Evolutionary conservation across 2,329 filamentous ascomycete genomes (phyloP).

Genomic region (Cryphonectria japonica): DNA sequence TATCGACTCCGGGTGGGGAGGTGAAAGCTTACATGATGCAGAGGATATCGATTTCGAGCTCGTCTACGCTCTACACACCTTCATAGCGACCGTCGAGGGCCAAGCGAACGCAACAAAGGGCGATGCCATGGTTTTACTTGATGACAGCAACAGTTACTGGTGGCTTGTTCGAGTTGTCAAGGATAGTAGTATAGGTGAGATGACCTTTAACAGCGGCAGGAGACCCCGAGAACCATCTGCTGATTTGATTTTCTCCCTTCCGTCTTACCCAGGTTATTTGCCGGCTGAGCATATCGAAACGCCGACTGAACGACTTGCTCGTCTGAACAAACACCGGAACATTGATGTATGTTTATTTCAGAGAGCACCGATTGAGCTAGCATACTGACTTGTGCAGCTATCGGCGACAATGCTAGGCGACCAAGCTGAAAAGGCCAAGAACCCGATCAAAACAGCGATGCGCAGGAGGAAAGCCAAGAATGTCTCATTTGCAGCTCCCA

Average conservation of each 20-base stretch:
- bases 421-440: constrained; percentile 76
- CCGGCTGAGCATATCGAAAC: constrained; percentile 99
- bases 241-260: background rate
- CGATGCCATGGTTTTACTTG: constrained; percentile 96
- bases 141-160: constrained; percentile 99
- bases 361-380: constrained; percentile 5
- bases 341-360: constrained; percentile 74
- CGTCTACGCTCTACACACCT: constrained; percentile 96
- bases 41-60: constrained; percentile 99
- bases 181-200: constrained; percentile 84
- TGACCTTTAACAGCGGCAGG: constrained; percentile 30
- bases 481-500: constrained; percentile 82
- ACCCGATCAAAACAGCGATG: constrained; percentile 82
- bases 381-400: constrained; percentile 49
- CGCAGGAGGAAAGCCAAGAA: constrained; percentile 81
- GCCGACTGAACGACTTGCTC: constrained; percentile 88
- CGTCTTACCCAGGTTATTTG: constrained; percentile 68
- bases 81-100: constrained; percentile 95
- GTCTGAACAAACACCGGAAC: constrained; percentile 96
- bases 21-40: constrained; percentile 86
- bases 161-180: constrained; percentile 98
- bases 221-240: background rate
- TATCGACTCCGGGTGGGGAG: constrained; percentile 73
- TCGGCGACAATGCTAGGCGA: constrained; percentile 67
- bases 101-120: constrained; percentile 98